Conservation (phyloP, 225 moss, liverwort and hornwort species). For the Marchantia paleacea region DNA sequence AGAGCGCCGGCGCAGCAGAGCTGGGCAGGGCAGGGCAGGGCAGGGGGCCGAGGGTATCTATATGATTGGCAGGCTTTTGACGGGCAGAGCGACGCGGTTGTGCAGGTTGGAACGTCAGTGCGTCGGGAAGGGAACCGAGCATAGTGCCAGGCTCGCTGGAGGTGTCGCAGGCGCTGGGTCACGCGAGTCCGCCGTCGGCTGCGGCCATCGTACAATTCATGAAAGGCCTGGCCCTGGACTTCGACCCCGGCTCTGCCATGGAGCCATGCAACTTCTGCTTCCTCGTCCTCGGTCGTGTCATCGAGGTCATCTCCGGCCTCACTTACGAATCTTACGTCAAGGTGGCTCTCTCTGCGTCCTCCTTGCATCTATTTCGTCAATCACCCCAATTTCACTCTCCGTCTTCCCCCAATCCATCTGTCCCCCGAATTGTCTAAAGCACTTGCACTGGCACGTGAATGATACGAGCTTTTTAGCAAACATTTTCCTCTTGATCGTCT, state of each 20-base stretch:
- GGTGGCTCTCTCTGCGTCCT: background rate
- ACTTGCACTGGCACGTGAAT: no score
- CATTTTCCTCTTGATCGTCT: no score
- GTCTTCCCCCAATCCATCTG: no score
- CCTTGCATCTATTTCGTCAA: background rate
- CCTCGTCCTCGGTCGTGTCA: constrained; percentile 15
- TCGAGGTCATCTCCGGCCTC: constrained; percentile 15
- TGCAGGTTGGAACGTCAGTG: constrained; percentile 10
- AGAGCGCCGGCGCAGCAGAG: background rate
- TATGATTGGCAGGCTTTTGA: background rate
- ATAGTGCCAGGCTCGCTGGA: constrained; percentile 17
- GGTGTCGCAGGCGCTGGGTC: constrained; percentile 20
- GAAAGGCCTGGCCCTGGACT: constrained; percentile 19
- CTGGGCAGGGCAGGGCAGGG: background rate
- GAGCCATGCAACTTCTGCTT: constrained; percentile 19
- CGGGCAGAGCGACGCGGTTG: background rate
- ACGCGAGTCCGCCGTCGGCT: constrained; percentile 6
- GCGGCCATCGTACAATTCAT: constrained; percentile 18
- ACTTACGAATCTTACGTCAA: constrained; percentile 16
- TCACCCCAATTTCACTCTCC: no score
- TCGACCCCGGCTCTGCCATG: background rate
- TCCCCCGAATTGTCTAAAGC: no score
- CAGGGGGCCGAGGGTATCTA: background rate
- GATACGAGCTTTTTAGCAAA: no score
- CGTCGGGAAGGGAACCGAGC: constrained; percentile 12